Base-by-base conservation (phyloP, 2,329 filamentous ascomycete genomes). In the Stemphylium vesicarium region DNA sequence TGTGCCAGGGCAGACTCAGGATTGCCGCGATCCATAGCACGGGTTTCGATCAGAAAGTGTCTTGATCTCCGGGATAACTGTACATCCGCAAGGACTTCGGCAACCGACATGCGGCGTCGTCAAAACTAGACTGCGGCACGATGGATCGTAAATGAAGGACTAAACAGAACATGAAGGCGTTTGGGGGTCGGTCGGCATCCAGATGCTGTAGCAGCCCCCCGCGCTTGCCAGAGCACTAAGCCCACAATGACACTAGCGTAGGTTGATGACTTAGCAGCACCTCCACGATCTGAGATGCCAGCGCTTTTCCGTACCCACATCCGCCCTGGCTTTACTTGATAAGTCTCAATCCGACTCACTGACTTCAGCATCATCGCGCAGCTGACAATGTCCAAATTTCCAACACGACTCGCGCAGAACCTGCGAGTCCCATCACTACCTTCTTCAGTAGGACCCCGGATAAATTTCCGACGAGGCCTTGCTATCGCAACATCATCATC, bases 381-480 rank as follows among this genome's bases (percentile, higher is more conserved):
- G 8, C 3, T 33, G 9, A 26, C 29, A 35, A 49, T 49, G 46
- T 26, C 18, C 10, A 29, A 4, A 24, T 35, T 20, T 8, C 2
- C 16, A 3, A 18, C 18, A 2, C 16, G 15, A 13, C 13, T 33
- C 15, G n/a, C 24, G 24, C 45, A 48, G 32, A 40, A 12, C 16
- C 37, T 49, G 29, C 29, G 13, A 29, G 24, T 33, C 9, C 9
- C 18, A 16, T 35, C 7, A 5, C 32, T 16, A 15, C 29, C 29
- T 15, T 16, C 20, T 29, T 11, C 26, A 10, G 26, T 11, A 16
- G 10, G 11, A 15, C 2, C 24, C 2, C 46, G 46, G 46, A 49
- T 49, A 49, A n/a, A 24, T 49, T 35, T 49, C 46, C 46, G 37
- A 32, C 45, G 45, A 31, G 7, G 29, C 45, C 3, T 35, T 29